Percentiles rank a stretch among this genome's conserved stretches.
Conservation (phyloP, 768 basidiomycete species). For the Mycena rebaudengoi region DNA sequence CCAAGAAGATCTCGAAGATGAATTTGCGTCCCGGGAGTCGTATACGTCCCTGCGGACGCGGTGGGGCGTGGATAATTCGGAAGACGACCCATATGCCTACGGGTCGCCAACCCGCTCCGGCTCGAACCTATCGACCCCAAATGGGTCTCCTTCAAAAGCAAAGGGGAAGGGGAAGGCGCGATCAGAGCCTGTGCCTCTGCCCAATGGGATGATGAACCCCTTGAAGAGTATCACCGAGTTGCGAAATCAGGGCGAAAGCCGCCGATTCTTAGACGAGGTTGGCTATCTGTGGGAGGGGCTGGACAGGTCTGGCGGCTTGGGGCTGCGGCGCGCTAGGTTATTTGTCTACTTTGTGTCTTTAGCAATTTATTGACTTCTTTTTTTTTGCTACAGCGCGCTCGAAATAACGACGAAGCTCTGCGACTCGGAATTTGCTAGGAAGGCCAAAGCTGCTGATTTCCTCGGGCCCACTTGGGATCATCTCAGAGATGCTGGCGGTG, state of each 20-base stretch:
- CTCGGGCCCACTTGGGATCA: constrained; percentile 74
- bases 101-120: constrained; percentile 42
- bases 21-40: constrained; percentile 68
- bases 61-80: constrained; percentile 84
- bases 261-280: constrained; percentile 84
- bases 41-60: constrained; percentile 78
- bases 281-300: constrained; percentile 89
- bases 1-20: constrained; percentile 56
- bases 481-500: constrained; percentile 65
- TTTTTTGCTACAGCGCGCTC: constrained; percentile 76
- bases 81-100: constrained; percentile 66
- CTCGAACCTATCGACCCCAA: constrained; percentile 39
- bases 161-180: constrained; percentile 49
- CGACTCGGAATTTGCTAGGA: constrained; percentile 77
- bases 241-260: constrained; percentile 79
- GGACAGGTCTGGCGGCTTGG: constrained; percentile 56
- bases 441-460: constrained; percentile 82
- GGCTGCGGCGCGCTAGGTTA: constrained; percentile 75
- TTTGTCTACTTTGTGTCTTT: constrained; percentile 13
- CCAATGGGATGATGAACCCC: constrained; percentile 73
- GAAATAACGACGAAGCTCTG: constrained; percentile 81
- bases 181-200: constrained; percentile 41
- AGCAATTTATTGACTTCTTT: neutral
- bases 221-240: constrained; percentile 84
- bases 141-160: constrained; percentile 47